Evolutionary conservation across 176 grass and related monocot genomes (phyloP).

Genomic region (Hsuehochloa calcarea): DNA sequence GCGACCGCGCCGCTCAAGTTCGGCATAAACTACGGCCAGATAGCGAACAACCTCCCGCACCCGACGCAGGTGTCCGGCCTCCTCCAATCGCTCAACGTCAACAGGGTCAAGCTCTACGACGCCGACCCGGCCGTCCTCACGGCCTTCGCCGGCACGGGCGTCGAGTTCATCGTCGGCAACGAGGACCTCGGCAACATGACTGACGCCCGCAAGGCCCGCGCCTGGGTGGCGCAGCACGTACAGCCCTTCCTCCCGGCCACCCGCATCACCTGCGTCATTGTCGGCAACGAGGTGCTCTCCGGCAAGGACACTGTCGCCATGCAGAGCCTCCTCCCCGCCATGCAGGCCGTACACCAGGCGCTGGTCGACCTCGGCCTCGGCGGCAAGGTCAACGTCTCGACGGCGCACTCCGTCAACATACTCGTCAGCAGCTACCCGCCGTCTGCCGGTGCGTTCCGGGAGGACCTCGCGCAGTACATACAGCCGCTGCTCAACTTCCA

Average conservation of each 20-base stretch:
- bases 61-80: conserved; percentile 57
- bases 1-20: conserved; percentile 36
- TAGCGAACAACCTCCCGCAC: conserved; percentile 64
- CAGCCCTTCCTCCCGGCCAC: conserved; percentile 70
- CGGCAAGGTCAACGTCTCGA: conserved; percentile 54
- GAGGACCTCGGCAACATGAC: conserved; percentile 49
- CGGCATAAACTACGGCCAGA: conserved; percentile 87
- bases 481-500: conserved; percentile 62
- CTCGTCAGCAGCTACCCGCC: conserved; percentile 70
- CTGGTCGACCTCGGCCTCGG: conserved; percentile 49
- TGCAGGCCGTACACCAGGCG: conserved; percentile 66
- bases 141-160: conserved; percentile 59
- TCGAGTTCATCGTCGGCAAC: conserved; percentile 74
- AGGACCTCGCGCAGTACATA: conserved; percentile 47
- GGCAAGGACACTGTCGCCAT: conserved; percentile 37
- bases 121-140: conserved; percentile 55
- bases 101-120: conserved; percentile 77
- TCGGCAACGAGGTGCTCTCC: conserved; percentile 81
- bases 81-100: conserved; percentile 57
- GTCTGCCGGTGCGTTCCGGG: conserved; percentile 61
- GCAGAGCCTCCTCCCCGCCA: conserved; percentile 65
- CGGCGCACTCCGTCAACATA: conserved; percentile 59
- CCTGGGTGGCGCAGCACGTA: conserved; percentile 60
- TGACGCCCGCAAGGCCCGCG: conserved; percentile 33
- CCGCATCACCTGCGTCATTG: conserved; percentile 57